phyloP scores from a whole-genome alignment of 2,329 filamentous ascomycete species.

The Fusarium phyllophilum region DNA sequence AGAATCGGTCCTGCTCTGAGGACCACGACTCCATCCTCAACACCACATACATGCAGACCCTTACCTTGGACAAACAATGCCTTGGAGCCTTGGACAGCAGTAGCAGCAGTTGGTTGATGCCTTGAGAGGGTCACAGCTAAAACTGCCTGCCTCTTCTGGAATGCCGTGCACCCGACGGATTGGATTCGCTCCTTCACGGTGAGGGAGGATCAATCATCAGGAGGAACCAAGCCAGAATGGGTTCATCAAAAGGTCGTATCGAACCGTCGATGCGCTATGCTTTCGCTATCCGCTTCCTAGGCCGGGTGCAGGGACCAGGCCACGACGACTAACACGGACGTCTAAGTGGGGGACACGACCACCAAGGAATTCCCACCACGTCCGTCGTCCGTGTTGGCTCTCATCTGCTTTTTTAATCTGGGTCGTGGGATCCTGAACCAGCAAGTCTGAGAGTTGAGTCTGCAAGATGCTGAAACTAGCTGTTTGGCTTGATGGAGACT shows the following conservation, averaged over 20 bases:
- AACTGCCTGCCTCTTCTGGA: conserved; percentile 20
- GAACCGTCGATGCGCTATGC: conserved; percentile 18
- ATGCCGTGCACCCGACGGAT: conserved; percentile 23
- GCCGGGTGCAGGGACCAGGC: conserved; percentile 32
- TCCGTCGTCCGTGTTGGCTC: not conserved
- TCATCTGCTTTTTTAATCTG: not conserved
- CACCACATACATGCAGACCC: conserved; percentile 10
- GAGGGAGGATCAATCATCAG: conserved; percentile 14
- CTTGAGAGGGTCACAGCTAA: not conserved
- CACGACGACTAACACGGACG: conserved; percentile 13
- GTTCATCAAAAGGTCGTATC: conserved; percentile 23
- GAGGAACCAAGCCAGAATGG: conserved; percentile 27
- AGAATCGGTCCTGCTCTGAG: conserved; percentile 13
- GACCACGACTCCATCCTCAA: conserved; percentile 26
- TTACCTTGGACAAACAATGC: not conserved
- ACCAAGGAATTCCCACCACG: not conserved
- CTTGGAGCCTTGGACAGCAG: not conserved
- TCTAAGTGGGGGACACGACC: conserved; percentile 10
- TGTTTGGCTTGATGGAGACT: not conserved
- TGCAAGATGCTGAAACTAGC: conserved; percentile 13
- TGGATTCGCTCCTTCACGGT: conserved; percentile 23
- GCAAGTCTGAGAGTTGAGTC: not conserved
- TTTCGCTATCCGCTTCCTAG: conserved; percentile 16
- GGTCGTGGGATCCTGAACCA: not conserved
- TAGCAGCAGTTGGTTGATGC: not conserved